phyloP scores from a whole-genome alignment of 139 green algal species.

The Chlamydomonas sp. region DNA sequence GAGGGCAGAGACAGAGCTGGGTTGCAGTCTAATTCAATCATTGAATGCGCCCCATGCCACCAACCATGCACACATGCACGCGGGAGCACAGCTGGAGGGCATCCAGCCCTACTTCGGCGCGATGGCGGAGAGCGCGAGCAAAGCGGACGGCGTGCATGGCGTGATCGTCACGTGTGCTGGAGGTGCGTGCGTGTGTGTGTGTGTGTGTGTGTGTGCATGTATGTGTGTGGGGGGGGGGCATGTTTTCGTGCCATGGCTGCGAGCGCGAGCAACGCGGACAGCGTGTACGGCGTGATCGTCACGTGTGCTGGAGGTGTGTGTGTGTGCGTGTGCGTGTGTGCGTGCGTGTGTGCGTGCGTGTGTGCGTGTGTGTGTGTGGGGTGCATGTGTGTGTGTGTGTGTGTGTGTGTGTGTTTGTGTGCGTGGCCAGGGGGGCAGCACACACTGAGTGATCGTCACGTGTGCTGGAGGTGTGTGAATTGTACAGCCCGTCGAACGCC shows the following conservation, averaged over 20 bases:
- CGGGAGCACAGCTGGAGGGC: slow-evolving; percentile 26
- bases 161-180: slow-evolving; percentile 30
- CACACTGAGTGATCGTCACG: slow-evolving; percentile 37
- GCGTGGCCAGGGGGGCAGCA: background rate
- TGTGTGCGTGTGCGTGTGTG: background rate
- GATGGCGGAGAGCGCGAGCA: slow-evolving; percentile 17
- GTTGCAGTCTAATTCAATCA: too few species aligned
- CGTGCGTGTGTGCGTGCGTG: too few species aligned
- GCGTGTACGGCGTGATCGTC: slow-evolving; percentile 38
- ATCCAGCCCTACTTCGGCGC: slow-evolving; percentile 27
- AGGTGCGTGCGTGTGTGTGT: slow-evolving; percentile 10
- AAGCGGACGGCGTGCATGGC: slow-evolving; percentile 14
- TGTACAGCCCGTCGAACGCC: too few species aligned
- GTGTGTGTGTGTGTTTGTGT: slow-evolving; percentile 21
- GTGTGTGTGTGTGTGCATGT: too few species aligned
- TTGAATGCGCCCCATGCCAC: too few species aligned
- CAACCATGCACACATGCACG: too few species aligned
- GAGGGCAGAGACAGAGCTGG: too few species aligned
- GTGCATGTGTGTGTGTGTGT: slow-evolving; percentile 19
- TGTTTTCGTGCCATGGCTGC: slow-evolving; percentile 22
- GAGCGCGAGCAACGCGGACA: background rate
- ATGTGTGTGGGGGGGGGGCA: too few species aligned
- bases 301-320: slow-evolving; percentile 14
- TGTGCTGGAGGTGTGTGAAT: slow-evolving; percentile 12
- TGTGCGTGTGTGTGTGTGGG: too few species aligned